phyloP scores from a whole-genome alignment of 2,329 filamentous ascomycete species.

The Madurella fahalii region DNA sequence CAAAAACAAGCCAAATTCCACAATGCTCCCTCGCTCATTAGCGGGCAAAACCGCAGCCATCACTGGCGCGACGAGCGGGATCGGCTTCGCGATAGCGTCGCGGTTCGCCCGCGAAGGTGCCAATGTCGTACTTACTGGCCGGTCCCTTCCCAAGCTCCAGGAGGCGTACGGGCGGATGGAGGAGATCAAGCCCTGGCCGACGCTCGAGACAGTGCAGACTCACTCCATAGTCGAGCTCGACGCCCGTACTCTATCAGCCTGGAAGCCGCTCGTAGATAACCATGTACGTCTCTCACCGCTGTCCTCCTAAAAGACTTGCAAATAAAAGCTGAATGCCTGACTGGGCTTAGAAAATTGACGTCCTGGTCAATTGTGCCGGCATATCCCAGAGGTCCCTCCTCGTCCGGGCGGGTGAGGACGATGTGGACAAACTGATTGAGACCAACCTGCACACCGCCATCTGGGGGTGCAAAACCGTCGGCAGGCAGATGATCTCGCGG shows the following conservation, averaged over 20 bases:
- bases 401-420: conserved; percentile 45
- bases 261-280: neutral
- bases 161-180: conserved; percentile 28
- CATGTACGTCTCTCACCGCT: neutral
- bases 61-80: conserved; percentile 67
- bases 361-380: conserved; percentile 79
- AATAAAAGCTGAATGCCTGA: neutral
- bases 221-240: conserved; percentile 19
- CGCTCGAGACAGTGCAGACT: neutral
- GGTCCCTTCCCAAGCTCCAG: conserved; percentile 45
- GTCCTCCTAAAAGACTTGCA: neutral
- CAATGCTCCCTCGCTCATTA: conserved; percentile 34
- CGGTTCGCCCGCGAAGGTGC: conserved; percentile 57
- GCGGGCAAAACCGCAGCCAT: conserved; percentile 54
- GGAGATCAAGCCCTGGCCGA: neutral
- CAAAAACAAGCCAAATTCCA: too few relatives aligned
- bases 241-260: conserved; percentile 24
- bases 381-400: conserved; percentile 63
- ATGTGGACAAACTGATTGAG: conserved; percentile 56
- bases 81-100: conserved; percentile 63
- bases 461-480: conserved; percentile 52
- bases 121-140: conserved; percentile 49
- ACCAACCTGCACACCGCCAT: conserved; percentile 70
- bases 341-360: conserved; percentile 33
- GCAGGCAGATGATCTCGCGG: conserved; percentile 44